These are phyloP conservation scores for Aspergillus haitiensis DNA, from an alignment of 495 filamentous ascomycete species.

Conservation along the genomic window DNA sequence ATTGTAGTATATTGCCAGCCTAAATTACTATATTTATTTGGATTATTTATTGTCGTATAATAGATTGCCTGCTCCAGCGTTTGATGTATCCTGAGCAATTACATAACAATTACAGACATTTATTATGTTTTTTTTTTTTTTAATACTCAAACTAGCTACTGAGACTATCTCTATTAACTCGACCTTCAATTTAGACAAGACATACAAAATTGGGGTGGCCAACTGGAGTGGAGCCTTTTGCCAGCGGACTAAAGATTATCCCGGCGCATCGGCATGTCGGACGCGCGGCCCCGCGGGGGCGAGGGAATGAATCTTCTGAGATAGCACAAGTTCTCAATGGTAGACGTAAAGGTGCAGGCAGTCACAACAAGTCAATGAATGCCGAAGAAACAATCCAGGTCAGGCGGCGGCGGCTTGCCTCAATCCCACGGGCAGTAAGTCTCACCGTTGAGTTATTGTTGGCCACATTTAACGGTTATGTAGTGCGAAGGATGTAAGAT, in stretches of 20 bases:
- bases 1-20: too few relatives aligned
- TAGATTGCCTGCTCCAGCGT: too few relatives aligned
- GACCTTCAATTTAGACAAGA: too few relatives aligned
- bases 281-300: neutral
- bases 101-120: too few relatives aligned
- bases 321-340: neutral
- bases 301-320: neutral
- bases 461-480: neutral
- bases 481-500: constrained; percentile 18
- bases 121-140: too few relatives aligned
- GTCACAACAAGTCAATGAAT: neutral
- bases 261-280: neutral
- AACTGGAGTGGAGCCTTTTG: too few relatives aligned
- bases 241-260: neutral
- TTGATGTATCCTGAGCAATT: too few relatives aligned
- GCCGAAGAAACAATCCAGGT: constrained; percentile 13
- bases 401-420: constrained; percentile 5
- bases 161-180: too few relatives aligned
- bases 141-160: too few relatives aligned
- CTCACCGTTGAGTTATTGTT: neutral
- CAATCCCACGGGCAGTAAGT: constrained; percentile 5
- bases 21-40: too few relatives aligned
- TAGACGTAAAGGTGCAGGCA: neutral
- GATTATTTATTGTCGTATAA: too few relatives aligned
- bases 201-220: too few relatives aligned